A percentile compares a stretch with the other conserved stretches of the same genome.
Conservation (phyloP, 352 stramenopile species). For the Phytopythium mirpurense region DNA sequence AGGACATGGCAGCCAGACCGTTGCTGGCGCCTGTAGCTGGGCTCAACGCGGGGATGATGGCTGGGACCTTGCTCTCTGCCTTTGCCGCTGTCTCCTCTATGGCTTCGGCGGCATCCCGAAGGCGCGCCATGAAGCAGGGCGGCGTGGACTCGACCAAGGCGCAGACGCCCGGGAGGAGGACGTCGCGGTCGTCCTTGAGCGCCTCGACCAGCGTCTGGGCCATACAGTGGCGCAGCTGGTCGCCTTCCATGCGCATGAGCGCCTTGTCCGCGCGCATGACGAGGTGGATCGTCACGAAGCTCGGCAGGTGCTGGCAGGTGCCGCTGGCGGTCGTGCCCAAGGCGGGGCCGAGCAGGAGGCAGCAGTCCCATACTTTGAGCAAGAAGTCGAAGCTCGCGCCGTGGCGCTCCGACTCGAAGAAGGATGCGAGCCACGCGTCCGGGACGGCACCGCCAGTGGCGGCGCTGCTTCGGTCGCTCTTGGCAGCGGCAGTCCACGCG, state of each 20-base stretch:
- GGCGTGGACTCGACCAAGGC: constrained; percentile 61
- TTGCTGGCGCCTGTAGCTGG: neutral
- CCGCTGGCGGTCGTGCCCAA: constrained; percentile 7
- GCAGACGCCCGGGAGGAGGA: constrained; percentile 35
- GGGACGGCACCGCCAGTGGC: constrained; percentile 24
- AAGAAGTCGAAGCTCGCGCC: constrained; percentile 46
- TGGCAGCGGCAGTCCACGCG: constrained; percentile 41
- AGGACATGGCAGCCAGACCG: constrained; percentile 22
- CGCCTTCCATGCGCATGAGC: constrained; percentile 63
- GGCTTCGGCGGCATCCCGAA: constrained; percentile 35
- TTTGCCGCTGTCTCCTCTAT: neutral
- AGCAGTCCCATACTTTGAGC: constrained; percentile 70
- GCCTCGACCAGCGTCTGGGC: constrained; percentile 43
- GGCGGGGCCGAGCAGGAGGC: constrained; percentile 36
- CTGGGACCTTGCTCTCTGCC: constrained; percentile 1
- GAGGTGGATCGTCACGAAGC: constrained; percentile 43
- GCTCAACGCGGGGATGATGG: neutral
- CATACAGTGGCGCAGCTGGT: constrained; percentile 73
- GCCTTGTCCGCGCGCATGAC: constrained; percentile 52
- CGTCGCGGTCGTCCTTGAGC: constrained; percentile 21
- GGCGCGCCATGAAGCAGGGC: constrained; percentile 44
- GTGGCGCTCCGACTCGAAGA: constrained; percentile 58
- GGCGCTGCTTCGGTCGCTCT: constrained; percentile 9
- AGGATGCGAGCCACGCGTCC: constrained; percentile 67
- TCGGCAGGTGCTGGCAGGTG: constrained; percentile 6